Base-by-base conservation (phyloP, 306 rosid species). In the Fragaria nilgerrensis region DNA sequence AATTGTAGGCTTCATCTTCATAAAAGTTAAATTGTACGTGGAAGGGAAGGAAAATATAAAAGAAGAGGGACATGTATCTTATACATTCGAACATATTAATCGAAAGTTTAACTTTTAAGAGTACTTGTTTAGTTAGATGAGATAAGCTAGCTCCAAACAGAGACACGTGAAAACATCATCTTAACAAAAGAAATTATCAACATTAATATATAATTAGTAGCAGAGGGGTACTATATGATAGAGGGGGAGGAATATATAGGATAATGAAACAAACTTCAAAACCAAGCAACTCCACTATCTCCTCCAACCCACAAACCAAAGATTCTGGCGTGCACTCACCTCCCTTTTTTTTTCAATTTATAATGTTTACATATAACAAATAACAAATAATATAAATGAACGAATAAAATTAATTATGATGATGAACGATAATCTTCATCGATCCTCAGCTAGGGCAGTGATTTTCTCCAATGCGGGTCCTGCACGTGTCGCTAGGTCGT, bases 321-420 rank as follows among this genome's bases (percentile, higher is more conserved):
- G 90, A 86, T 92, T 92, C 85, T 84, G 89, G 96, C 96, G 92
- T 92, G 96, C 90, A 78, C 79, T 84, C 70, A 75, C 82, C 73
- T 78, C 29, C 75, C 52, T 75, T 78, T 85, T 68, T 63, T 85
- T 62, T n/a, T n/a, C n/a, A n/a, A n/a, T n/a, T n/a, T n/a, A n/a
- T n/a, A n/a, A n/a, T n/a, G n/a, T n/a, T n/a, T n/a, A n/a, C n/a
- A n/a, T n/a, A n/a, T 55, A 59, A 22, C 0, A 22, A 58, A 10
- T 19, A 68, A n/a, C 12, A 10, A 65, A 9, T 5, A 9, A 39
- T 0, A 32, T 5, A 17, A 39, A 39, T 9, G 1, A 37, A 68
- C 1, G 9, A 67, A 41, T 41, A 41, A 19, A 29, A 34, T 9
- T 20, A 72, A 39, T 73, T 20, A 36, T 20, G 23, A 64, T 15